Base-by-base conservation (phyloP, 345 rosid genomes). In the Melaleuca quinquenervia region DNA sequence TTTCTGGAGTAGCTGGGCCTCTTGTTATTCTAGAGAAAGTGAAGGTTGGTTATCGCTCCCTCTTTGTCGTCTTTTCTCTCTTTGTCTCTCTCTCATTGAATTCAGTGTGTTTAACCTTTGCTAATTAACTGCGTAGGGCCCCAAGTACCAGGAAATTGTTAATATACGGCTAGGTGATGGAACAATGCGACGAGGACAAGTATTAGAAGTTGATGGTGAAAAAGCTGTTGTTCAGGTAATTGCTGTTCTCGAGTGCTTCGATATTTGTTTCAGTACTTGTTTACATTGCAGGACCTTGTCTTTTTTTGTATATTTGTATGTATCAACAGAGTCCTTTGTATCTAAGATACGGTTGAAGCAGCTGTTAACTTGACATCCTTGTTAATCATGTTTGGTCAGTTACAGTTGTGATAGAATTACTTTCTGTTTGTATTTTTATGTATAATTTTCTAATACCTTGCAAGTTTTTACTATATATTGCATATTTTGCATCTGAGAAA, bases 1-100 rank as follows among this genome's bases (percentile, higher is more conserved):
- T 97, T 85, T 94, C 98, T 49, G 98, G 99, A 80, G 99, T 97
- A 89, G 99, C 99, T 24, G 99, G 99, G 80, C 99, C 99, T 87
- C 92, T 96, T 82, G 97, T 96, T 83, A 96, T 96, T 85, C 97
- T 96, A 44, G 98, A 96, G 1, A 96, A 96, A 92, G 99, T 96
- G 83, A 96, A 96, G 99, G 99, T 95, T 84, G n/a, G 80, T 85
- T 24, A 50, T 64, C 45, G 24, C 7, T 70, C 50, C 82, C 11
- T 78, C 29, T 48, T 16, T 32, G 51, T 15, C 29, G 32, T 82
- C 82, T n/a, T 51, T 44, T n/a, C 54, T 22, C 44, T 13, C 50
- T n/a, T 36, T 87, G 2, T 27, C 14, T 50, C 82, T 82, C 56
- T 16, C 87, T 21, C 12, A 26, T 83, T 78, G 45, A 52, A 27